These are phyloP conservation scores for Flueggea neowawraea DNA, from an alignment of 441 rosid species.

Conservation along the genomic window DNA sequence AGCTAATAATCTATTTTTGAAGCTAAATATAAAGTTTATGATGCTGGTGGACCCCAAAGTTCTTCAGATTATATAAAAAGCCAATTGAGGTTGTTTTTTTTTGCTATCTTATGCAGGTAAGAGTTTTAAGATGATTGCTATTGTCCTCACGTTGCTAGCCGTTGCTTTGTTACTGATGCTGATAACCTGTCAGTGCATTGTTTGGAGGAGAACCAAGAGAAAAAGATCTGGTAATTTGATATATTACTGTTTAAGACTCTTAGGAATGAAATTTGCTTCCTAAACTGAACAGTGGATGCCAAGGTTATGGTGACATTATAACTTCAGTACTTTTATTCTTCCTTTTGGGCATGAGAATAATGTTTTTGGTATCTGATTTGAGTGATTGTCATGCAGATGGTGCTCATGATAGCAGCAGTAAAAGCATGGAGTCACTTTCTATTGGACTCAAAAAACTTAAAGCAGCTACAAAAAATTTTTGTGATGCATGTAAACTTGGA, in stretches of 20 bases:
- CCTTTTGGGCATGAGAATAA: no score
- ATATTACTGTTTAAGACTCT: no score
- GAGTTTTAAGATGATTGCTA: slow-evolving; percentile 8
- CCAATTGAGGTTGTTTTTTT: background rate
- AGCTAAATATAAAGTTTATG: no score
- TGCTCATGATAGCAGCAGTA: slow-evolving; percentile 6
- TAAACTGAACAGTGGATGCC: no score
- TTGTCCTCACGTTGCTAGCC: slow-evolving; percentile 7
- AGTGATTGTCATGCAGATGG: slow-evolving; percentile 1
- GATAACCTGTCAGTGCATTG: slow-evolving; percentile 14
- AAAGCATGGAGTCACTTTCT: slow-evolving; percentile 17
- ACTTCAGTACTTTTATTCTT: no score
- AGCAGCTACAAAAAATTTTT: slow-evolving; percentile 31
- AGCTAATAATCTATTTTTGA: no score
- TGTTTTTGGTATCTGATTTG: no score
- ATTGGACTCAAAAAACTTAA: slow-evolving; percentile 19
- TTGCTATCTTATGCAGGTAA: slow-evolving; percentile 15
- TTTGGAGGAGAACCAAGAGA: slow-evolving; percentile 15
- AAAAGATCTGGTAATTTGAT: slow-evolving; percentile 12
- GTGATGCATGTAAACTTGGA: slow-evolving; percentile 30
- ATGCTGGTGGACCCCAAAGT: no score
- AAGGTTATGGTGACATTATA: no score
- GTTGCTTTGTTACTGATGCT: slow-evolving; percentile 4
- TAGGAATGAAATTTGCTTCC: no score
- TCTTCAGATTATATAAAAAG: no score